These are phyloP conservation scores for Spongispora temasekensis DNA, from an alignment of 1,284 basidiomycete genomes.

Conservation along the genomic window DNA sequence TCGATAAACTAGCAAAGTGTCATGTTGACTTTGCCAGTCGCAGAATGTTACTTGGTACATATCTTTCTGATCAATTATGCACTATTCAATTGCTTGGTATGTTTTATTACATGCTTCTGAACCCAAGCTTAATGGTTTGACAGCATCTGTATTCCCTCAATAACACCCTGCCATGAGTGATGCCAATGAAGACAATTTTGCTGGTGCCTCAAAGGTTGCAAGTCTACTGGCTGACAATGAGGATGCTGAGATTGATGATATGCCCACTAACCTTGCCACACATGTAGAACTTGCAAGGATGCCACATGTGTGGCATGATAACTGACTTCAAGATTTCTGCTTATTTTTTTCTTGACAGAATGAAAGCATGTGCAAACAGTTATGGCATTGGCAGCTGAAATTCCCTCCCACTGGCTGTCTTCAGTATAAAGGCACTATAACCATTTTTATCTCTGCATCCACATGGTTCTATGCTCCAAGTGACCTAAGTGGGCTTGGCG, in stretches of 20 bases:
- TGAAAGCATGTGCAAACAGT: background rate
- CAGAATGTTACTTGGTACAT: slow-evolving; percentile 4
- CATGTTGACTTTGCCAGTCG: slow-evolving; percentile 9
- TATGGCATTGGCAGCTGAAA: too few species aligned
- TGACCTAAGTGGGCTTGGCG: background rate
- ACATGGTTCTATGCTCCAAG: background rate
- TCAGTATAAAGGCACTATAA: background rate
- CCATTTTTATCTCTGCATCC: background rate
- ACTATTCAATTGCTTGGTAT: background rate
- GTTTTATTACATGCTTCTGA: background rate
- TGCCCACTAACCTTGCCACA: background rate
- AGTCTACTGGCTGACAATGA: background rate
- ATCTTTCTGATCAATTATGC: slow-evolving; percentile 1
- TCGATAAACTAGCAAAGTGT: slow-evolving; percentile 9
- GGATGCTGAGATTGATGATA: background rate
- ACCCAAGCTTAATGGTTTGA: too few species aligned
- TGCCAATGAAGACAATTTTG: too few species aligned
- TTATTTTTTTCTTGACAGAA: too few species aligned
- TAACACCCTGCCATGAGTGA: too few species aligned
- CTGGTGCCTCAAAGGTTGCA: too few species aligned
- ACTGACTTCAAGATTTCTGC: too few species aligned
- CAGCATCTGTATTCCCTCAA: too few species aligned
- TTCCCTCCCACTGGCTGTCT: background rate
- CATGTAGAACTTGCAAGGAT: background rate
- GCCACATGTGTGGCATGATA: too few species aligned